Conservation (phyloP, 495 filamentous ascomycete genomes). For the Penicillium roqueforti region DNA sequence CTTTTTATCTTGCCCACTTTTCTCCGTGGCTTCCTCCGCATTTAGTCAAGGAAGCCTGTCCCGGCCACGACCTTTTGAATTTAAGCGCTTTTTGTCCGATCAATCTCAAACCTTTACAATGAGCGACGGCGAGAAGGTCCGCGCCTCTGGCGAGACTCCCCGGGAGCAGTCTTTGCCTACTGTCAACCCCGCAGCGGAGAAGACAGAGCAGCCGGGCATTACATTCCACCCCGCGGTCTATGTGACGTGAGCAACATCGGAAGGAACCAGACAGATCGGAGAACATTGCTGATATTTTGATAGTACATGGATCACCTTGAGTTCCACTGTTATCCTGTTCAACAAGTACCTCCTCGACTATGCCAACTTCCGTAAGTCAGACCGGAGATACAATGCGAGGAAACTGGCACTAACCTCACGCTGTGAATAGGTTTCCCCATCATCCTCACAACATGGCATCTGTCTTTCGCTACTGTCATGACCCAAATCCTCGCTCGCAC, state of each 20-base stretch:
- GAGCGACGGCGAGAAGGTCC: constrained; percentile 72
- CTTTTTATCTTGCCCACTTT: constrained; percentile 20
- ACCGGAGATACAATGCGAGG: not conserved
- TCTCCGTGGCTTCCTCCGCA: constrained; percentile 45
- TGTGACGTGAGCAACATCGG: constrained; percentile 62
- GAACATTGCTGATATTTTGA: constrained; percentile 19
- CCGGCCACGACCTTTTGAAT: constrained; percentile 49
- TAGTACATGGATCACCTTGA: constrained; percentile 87
- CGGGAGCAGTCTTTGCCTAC: constrained; percentile 69
- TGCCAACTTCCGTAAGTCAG: constrained; percentile 71
- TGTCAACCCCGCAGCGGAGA: constrained; percentile 68
- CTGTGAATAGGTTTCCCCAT: constrained; percentile 35
- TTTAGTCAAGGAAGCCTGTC: constrained; percentile 46
- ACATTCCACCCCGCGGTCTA: constrained; percentile 82
- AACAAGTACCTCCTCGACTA: constrained; percentile 96
- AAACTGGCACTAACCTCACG: constrained; percentile 1
- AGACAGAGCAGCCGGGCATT: constrained; percentile 57
- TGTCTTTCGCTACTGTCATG: constrained; percentile 83
- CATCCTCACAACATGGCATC: constrained; percentile 90
- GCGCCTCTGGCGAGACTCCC: constrained; percentile 69
- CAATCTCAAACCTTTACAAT: constrained; percentile 48
- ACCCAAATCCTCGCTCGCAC: constrained; percentile 85
- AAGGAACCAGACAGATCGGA: not conserved
- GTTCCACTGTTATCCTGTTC: constrained; percentile 93
- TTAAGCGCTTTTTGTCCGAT: constrained; percentile 47